Conservation (phyloP, 495 filamentous ascomycete genomes). For the Hyaloscypha hepaticicola region DNA sequence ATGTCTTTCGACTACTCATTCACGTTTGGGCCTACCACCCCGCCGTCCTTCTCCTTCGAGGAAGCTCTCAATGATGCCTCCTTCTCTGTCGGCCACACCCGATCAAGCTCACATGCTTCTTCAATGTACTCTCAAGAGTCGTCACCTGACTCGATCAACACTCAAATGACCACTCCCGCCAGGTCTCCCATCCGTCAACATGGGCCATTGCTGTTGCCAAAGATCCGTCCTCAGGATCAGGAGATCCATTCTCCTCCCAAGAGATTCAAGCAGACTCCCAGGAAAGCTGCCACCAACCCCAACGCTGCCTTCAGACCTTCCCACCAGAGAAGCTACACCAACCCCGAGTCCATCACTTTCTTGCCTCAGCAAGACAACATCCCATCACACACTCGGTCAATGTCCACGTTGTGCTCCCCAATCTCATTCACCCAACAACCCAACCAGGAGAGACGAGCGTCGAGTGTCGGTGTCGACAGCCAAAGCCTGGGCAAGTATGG, state of each 20-base stretch:
- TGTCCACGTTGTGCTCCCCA: conserved; percentile 63
- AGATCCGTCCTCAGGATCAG: conserved; percentile 84
- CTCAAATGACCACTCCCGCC: conserved; percentile 68
- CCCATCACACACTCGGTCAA: conserved; percentile 34
- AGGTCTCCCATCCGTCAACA: conserved; percentile 73
- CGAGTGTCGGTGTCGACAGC: conserved; percentile 68
- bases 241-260: conserved; percentile 48
- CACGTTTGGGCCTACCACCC: conserved; percentile 50
- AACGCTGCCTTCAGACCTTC: conserved; percentile 41
- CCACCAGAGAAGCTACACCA: conserved; percentile 66
- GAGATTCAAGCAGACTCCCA: conserved; percentile 25
- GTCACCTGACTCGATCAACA: conserved; percentile 66
- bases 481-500: conserved; percentile 65
- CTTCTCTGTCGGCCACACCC: conserved; percentile 28
- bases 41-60: conserved; percentile 34
- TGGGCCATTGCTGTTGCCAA: conserved; percentile 81
- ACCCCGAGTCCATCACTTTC: conserved; percentile 56
- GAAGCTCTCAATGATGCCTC: conserved; percentile 45
- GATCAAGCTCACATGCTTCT: conserved; percentile 52
- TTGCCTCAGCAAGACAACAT: conserved; percentile 36
- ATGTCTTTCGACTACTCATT: conserved; percentile 60
- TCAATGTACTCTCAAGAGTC: conserved; percentile 64
- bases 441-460: conserved; percentile 60
- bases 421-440: conserved; percentile 56
- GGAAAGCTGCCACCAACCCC: conserved; percentile 11